Evolutionary conservation across 176 grass and related monocot species (phyloP).

Genomic region (Musa schizocarpa): DNA sequence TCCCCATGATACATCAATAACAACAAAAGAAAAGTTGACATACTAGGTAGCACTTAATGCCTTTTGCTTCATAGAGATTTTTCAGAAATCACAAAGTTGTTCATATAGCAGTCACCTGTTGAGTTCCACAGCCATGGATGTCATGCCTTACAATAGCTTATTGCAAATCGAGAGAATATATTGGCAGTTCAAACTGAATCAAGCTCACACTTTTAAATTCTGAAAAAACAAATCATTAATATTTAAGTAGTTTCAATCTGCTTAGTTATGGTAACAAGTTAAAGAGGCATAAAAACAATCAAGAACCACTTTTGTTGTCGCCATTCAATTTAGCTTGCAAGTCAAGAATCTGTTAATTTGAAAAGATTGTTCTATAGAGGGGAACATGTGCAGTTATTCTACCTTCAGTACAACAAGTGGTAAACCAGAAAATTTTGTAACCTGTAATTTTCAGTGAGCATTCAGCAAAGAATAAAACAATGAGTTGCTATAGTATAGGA

Average conservation of each 20-base stretch:
- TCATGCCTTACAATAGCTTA: too few species aligned
- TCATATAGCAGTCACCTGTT: too few species aligned
- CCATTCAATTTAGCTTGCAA: background rate
- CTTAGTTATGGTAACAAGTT: background rate
- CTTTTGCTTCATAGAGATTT: background rate
- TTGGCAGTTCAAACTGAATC: background rate
- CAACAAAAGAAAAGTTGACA: background rate
- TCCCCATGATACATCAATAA: background rate
- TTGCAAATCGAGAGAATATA: background rate
- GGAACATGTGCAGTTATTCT: background rate
- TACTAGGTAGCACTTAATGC: background rate
- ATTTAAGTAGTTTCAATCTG: too few species aligned
- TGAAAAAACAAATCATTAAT: too few species aligned
- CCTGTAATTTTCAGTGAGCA: background rate
- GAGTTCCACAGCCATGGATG: too few species aligned
- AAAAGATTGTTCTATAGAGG: background rate
- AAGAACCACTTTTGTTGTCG: background rate
- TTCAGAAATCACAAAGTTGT: background rate
- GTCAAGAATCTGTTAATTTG: background rate
- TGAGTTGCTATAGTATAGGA: background rate
- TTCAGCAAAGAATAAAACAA: background rate
- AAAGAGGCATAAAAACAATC: background rate
- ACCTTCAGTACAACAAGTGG: background rate
- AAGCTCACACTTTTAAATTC: background rate
- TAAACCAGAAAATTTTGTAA: background rate